phyloP scores from a whole-genome alignment of 192 early-diverging fungal genomes.

The Podila clonocystis region DNA sequence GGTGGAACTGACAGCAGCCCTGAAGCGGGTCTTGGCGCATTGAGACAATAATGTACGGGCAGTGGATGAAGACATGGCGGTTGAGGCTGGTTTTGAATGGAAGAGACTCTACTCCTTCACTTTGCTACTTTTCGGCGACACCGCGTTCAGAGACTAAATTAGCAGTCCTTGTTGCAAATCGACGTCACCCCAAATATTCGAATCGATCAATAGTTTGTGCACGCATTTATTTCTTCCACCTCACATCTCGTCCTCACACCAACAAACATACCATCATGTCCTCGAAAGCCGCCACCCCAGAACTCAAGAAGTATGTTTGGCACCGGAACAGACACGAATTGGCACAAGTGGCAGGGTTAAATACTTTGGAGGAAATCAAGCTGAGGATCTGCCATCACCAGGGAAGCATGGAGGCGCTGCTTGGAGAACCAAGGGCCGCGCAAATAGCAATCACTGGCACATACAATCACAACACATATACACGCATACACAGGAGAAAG shows the following conservation, averaged over 20 bases:
- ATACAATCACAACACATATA: no score
- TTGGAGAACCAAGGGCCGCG: no score
- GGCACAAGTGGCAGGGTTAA: neutral
- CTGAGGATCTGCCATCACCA: no score
- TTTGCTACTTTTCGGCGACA: no score
- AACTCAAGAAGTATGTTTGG: conserved; percentile 36
- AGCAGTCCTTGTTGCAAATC: neutral
- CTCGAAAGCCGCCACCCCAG: conserved; percentile 46
- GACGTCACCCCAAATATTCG: no score
- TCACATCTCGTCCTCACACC: neutral
- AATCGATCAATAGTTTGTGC: neutral
- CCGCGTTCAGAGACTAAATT: conserved; percentile 1
- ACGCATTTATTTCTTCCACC: neutral
- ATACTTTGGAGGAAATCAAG: no score
- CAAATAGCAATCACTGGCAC: no score
- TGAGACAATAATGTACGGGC: conserved; percentile 4
- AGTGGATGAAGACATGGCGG: neutral
- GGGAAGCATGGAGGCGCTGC: no score
- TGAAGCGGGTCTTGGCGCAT: neutral
- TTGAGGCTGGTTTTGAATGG: neutral
- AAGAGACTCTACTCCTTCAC: neutral
- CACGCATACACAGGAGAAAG: no score
- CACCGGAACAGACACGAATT: neutral
- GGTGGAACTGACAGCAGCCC: neutral
- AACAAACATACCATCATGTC: conserved; percentile 18